Evolutionary conservation across 805 yeast species (phyloP).

Genomic region (Metschnikowia colocasiae): DNA sequence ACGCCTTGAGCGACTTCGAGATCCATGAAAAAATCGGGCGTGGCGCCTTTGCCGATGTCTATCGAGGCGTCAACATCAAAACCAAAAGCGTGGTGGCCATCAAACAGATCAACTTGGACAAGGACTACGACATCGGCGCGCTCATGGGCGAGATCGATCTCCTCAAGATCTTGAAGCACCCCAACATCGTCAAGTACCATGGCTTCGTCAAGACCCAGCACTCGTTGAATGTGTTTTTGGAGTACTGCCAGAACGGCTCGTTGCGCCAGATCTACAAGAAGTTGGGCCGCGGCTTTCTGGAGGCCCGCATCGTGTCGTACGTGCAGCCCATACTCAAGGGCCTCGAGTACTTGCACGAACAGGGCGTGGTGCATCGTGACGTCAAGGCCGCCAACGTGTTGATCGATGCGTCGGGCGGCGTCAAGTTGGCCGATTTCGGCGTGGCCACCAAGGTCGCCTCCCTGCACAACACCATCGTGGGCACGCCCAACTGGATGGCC

Average conservation of each 20-base stretch:
- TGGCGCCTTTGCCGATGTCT: slow-evolving; percentile 91
- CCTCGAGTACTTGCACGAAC: slow-evolving; percentile 60
- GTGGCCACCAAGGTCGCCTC: slow-evolving; percentile 66
- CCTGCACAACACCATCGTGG: slow-evolving; percentile 47
- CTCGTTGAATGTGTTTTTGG: slow-evolving; percentile 54
- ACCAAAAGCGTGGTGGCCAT: slow-evolving; percentile 74
- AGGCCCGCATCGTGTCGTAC: slow-evolving; percentile 46
- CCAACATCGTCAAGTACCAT: slow-evolving; percentile 41
- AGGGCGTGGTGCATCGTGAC: slow-evolving; percentile 79
- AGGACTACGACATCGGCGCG: slow-evolving; percentile 40
- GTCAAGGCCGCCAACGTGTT: slow-evolving; percentile 48
- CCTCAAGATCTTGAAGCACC: slow-evolving; percentile 60
- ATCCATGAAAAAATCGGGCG: slow-evolving; percentile 69
- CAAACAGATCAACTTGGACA: slow-evolving; percentile 66
- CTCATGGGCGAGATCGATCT: slow-evolving; percentile 68
- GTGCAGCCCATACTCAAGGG: slow-evolving; percentile 46
- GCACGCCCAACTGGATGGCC: slow-evolving; percentile 99
- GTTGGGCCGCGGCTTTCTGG: slow-evolving; percentile 51
- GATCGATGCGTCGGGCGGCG: slow-evolving; percentile 17
- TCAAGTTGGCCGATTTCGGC: slow-evolving; percentile 53
- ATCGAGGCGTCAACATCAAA: slow-evolving; percentile 61
- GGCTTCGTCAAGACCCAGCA: slow-evolving; percentile 58
- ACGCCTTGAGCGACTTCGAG: slow-evolving; percentile 47
- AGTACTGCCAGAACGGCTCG: slow-evolving; percentile 62
- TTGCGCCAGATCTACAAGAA: slow-evolving; percentile 49